phyloP scores from a whole-genome alignment of 768 basidiomycete genomes.

The Austroboletus eburneus region DNA sequence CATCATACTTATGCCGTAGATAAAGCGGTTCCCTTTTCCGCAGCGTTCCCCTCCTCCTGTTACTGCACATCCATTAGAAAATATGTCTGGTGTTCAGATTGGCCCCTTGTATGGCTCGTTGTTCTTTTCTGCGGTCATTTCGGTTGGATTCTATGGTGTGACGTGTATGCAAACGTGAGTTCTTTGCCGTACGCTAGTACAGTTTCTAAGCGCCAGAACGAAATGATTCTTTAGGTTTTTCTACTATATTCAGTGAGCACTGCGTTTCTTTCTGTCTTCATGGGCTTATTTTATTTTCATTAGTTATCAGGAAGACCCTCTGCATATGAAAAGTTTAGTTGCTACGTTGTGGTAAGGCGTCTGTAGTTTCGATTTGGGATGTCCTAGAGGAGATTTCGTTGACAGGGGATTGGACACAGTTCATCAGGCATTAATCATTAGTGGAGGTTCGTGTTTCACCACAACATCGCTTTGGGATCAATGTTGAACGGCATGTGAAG shows the following conservation, averaged over 20 bases:
- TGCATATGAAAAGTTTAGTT: neutral
- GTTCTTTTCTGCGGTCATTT: conserved; percentile 3
- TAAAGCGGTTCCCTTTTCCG: neutral
- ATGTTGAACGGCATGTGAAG: neutral
- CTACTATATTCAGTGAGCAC: conserved; percentile 6
- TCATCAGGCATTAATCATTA: conserved; percentile 1
- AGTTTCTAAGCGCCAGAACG: neutral
- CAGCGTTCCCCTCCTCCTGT: neutral
- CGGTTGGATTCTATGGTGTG: conserved; percentile 1
- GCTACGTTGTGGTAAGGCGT: neutral
- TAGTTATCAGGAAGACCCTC: conserved; percentile 3
- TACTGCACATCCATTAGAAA: neutral
- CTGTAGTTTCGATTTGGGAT: neutral
- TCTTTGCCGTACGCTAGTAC: neutral
- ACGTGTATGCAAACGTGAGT: conserved; percentile 7
- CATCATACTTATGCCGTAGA: neutral
- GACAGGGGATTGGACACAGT: conserved; percentile 3
- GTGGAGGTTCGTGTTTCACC: conserved; percentile 1
- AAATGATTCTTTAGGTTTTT: neutral
- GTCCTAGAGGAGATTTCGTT: neutral
- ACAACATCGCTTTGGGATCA: neutral
- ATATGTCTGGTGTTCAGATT: neutral
- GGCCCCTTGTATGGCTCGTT: conserved; percentile 1
- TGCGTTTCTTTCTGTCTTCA: neutral
- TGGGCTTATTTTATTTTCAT: neutral